A percentile compares a stretch with the other conserved stretches of the same genome.
Evolutionary conservation across 805 yeast species (phyloP).

Genomic region (Millerozyma miso): DNA sequence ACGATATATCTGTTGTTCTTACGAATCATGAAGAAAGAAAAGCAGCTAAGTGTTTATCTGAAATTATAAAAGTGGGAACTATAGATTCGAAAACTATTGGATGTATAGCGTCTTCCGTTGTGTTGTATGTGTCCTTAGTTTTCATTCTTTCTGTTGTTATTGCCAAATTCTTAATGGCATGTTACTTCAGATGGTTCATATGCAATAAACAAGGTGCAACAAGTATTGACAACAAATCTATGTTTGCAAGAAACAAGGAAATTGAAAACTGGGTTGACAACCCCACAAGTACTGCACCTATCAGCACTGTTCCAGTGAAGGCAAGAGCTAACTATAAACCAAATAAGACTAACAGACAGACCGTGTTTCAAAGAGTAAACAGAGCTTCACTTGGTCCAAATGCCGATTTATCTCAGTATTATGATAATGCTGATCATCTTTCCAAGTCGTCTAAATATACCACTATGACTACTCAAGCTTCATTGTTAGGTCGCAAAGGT

Average conservation of each 20-base stretch:
- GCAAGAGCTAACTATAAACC: slow-evolving; percentile 48
- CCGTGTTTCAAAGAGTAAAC: slow-evolving; percentile 36
- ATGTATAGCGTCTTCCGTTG: slow-evolving; percentile 86
- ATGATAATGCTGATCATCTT: slow-evolving; percentile 28
- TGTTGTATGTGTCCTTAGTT: slow-evolving; percentile 72
- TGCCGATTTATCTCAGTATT: slow-evolving; percentile 32
- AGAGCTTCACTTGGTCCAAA: slow-evolving; percentile 33
- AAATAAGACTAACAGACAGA: slow-evolving; percentile 34
- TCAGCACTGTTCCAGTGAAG: slow-evolving; percentile 47
- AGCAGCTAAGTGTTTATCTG: slow-evolving; percentile 78
- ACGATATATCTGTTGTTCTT: slow-evolving; percentile 73
- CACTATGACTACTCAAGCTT: slow-evolving; percentile 67
- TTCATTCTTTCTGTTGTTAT: slow-evolving; percentile 80
- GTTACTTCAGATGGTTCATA: slow-evolving; percentile 83
- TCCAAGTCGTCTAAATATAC: slow-evolving; percentile 44
- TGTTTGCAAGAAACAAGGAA: slow-evolving; percentile 59
- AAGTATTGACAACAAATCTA: slow-evolving; percentile 50
- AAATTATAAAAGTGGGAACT: slow-evolving; percentile 83
- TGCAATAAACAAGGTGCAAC: slow-evolving; percentile 76
- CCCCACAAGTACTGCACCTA: slow-evolving; percentile 45
- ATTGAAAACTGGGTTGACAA: slow-evolving; percentile 87
- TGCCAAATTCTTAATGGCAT: slow-evolving; percentile 76
- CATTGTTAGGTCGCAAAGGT: slow-evolving; percentile 23
- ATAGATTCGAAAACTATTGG: slow-evolving; percentile 89
- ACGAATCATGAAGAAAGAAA: slow-evolving; percentile 62